Percentiles rank a stretch among this genome's conserved stretches.
Evolutionary conservation across 768 basidiomycete genomes (phyloP).

Genomic region (Coprinopsis sp.): DNA sequence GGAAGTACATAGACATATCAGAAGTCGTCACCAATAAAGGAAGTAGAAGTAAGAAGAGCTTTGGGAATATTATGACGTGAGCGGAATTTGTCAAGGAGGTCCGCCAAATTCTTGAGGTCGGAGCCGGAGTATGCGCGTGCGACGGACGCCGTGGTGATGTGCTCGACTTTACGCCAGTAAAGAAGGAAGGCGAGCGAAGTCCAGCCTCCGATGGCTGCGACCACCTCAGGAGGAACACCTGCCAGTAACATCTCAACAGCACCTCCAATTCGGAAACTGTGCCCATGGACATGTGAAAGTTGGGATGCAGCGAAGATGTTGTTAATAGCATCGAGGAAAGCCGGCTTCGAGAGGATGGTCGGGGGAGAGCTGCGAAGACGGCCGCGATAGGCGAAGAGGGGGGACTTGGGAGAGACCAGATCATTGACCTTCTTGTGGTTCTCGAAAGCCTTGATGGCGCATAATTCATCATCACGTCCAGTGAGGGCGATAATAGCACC

Average conservation of each 20-base stretch:
- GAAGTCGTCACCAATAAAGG: too few species aligned
- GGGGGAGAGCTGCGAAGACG: slow-evolving; percentile 11
- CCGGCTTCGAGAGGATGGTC: not conserved
- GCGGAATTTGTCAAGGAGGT: not conserved
- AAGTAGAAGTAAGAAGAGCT: too few species aligned
- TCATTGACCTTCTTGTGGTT: slow-evolving; percentile 9
- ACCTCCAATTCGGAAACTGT: slow-evolving; percentile 9
- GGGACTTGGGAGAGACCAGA: not conserved
- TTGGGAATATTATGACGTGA: not conserved
- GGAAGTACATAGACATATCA: too few species aligned
- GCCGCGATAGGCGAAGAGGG: slow-evolving; percentile 7
- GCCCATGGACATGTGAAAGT: slow-evolving; percentile 4
- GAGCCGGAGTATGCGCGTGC: slow-evolving; percentile 2
- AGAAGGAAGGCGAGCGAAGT: slow-evolving; percentile 8
- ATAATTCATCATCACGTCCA: slow-evolving; percentile 5
- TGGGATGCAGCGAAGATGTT: not conserved
- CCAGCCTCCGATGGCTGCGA: slow-evolving; percentile 9
- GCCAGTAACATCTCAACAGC: slow-evolving; percentile 1
- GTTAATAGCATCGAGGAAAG: not conserved
- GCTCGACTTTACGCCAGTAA: slow-evolving; percentile 6
- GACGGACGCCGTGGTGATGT: not conserved
- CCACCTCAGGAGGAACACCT: slow-evolving; percentile 5
- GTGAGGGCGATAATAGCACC: slow-evolving; percentile 15
- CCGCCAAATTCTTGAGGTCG: not conserved
- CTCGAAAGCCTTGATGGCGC: slow-evolving; percentile 9